Conservation (phyloP, 1,284 basidiomycete genomes). For the Ganoderma resinaceum region DNA sequence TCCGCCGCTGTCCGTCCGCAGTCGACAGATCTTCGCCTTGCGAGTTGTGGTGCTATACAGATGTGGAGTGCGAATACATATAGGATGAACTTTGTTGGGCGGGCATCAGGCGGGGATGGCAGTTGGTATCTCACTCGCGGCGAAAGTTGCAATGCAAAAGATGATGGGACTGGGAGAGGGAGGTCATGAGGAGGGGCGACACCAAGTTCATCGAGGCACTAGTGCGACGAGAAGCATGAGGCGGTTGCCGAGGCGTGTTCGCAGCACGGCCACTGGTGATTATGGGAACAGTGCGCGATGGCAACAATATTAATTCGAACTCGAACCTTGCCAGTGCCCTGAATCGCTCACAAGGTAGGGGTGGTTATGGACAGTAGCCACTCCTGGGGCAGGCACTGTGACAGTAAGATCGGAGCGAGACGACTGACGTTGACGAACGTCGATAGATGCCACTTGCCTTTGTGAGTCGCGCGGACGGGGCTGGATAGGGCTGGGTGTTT, state of each 20-base stretch:
- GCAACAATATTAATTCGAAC: too few species aligned
- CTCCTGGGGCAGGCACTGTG: not conserved
- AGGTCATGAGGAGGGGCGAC: not conserved
- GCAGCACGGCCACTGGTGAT: not conserved
- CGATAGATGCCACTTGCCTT: not conserved
- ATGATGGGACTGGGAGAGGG: too few species aligned
- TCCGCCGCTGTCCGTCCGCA: not conserved
- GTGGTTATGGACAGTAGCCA: not conserved
- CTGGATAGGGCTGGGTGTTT: too few species aligned
- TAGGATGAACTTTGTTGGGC: not conserved
- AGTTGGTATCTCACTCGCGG: not conserved
- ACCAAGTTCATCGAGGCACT: not conserved
- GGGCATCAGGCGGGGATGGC: not conserved
- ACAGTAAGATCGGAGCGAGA: not conserved
- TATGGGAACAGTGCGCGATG: not conserved
- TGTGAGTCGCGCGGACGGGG: not conserved
- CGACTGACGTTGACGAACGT: not conserved
- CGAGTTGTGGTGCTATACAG: not conserved
- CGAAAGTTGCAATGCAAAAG: not conserved
- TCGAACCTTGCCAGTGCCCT: too few species aligned
- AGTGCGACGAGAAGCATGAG: not conserved
- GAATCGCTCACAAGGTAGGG: not conserved
- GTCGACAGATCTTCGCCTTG: not conserved
- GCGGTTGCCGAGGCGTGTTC: not conserved
- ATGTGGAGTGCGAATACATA: not conserved